phyloP scores from a whole-genome alignment of 2,329 filamentous ascomycete genomes.

The Penicillium sp. region DNA sequence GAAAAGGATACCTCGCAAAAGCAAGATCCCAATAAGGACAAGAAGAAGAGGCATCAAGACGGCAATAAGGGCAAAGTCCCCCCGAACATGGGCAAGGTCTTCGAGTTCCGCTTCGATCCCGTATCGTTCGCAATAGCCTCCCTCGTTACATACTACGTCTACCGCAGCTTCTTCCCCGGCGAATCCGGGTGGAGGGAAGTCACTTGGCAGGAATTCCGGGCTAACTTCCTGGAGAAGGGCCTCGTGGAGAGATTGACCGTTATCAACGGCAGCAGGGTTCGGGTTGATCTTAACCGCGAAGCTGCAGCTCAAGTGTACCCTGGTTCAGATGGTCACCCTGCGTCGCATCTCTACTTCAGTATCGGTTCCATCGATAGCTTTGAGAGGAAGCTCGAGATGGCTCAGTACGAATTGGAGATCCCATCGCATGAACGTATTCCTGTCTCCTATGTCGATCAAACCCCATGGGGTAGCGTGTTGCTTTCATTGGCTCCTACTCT shows the following conservation, averaged over 20 bases:
- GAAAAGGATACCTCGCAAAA: constrained; percentile 8
- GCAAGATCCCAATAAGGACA: constrained; percentile 17
- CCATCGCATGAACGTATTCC: constrained; percentile 86
- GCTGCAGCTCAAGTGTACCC: constrained; percentile 62
- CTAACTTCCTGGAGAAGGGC: constrained; percentile 91
- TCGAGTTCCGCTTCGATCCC: constrained; percentile 52
- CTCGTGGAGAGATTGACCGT: constrained; percentile 88
- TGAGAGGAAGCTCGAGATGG: constrained; percentile 80
- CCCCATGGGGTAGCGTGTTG: constrained; percentile 66
- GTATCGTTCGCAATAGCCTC: constrained; percentile 55
- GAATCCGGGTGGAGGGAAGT: constrained; percentile 70
- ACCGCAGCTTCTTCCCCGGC: constrained; percentile 62
- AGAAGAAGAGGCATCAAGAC: constrained; percentile 26
- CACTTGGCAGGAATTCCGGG: constrained; percentile 95
- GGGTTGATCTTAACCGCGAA: constrained; percentile 74
- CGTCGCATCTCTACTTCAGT: constrained; percentile 86
- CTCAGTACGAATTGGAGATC: constrained; percentile 82
- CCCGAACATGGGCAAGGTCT: constrained; percentile 35
- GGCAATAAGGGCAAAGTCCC: constrained; percentile 28
- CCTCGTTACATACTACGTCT: constrained; percentile 61
- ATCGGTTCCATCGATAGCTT: constrained; percentile 94
- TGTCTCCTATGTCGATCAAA: constrained; percentile 78
- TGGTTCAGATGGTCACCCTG: constrained; percentile 65
- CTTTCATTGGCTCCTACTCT: constrained; percentile 83
- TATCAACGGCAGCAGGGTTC: constrained; percentile 71